A percentile compares a stretch with the other conserved stretches of the same genome.
Conservation (phyloP, 2,329 filamentous ascomycete species). For the Curvularia lunata region DNA sequence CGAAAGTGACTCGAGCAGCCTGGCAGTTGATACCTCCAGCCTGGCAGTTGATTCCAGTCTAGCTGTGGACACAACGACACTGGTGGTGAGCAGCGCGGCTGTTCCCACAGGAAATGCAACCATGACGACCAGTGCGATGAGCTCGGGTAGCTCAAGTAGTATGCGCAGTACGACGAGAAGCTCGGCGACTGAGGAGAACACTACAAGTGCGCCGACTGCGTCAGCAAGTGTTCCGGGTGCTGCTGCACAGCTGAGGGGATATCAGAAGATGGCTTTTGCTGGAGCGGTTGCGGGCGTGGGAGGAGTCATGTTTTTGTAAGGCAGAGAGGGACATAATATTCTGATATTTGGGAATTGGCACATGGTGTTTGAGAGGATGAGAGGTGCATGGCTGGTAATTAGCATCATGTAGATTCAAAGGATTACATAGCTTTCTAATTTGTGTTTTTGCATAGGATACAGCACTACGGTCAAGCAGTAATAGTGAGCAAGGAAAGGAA, state of each 20-base stretch:
- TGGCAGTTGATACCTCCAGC: not conserved
- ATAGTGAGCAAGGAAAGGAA: not conserved
- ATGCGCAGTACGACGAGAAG: slow-evolving; percentile 1
- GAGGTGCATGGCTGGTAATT: too few relatives aligned
- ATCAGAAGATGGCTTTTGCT: slow-evolving; percentile 23
- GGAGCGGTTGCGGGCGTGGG: slow-evolving; percentile 29
- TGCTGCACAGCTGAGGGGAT: not conserved
- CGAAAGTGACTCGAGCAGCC: not conserved
- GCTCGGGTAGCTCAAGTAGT: not conserved
- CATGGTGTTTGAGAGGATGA: too few relatives aligned
- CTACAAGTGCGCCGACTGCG: slow-evolving; percentile 3
- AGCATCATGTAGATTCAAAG: too few relatives aligned
- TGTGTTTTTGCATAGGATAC: not conserved
- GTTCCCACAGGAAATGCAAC: not conserved
- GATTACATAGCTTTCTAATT: not conserved
- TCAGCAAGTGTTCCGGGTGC: not conserved
- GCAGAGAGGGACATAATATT: not conserved
- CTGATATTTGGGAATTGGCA: not conserved
- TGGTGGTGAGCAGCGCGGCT: not conserved
- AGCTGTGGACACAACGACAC: slow-evolving; percentile 5
- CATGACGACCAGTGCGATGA: not conserved
- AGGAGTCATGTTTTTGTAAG: slow-evolving; percentile 25
- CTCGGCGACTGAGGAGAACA: slow-evolving; percentile 1
- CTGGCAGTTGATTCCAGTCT: not conserved
- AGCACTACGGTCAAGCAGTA: not conserved